These are phyloP conservation scores for Staphylotrichum longicolle DNA, from an alignment of 495 filamentous ascomycete genomes.

Conservation along the genomic window DNA sequence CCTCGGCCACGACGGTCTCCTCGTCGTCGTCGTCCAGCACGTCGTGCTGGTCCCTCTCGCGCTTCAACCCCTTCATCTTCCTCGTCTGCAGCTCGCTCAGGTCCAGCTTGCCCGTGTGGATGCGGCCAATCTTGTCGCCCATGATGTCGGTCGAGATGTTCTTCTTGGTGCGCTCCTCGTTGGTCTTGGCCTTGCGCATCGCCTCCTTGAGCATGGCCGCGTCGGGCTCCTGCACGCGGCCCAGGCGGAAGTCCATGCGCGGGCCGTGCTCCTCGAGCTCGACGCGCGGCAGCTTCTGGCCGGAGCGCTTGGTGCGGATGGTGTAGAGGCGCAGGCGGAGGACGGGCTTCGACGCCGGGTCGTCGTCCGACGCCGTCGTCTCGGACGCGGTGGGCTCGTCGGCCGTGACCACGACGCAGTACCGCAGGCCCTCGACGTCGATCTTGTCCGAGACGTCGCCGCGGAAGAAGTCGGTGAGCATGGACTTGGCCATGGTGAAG, in stretches of 20 bases:
- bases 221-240: conserved; percentile 75
- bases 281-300: conserved; percentile 81
- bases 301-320: conserved; percentile 79
- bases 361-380: conserved; percentile 36
- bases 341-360: conserved; percentile 58
- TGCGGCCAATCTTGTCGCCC: conserved; percentile 92
- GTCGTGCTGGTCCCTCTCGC: conserved; percentile 55
- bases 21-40: conserved; percentile 24
- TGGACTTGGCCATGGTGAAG: conserved; percentile 79
- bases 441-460: conserved; percentile 65
- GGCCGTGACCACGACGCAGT: conserved; percentile 75
- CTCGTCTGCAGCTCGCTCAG: conserved; percentile 82
- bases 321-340: conserved; percentile 83
- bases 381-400: conserved; percentile 56
- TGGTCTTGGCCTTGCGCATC: conserved; percentile 73
- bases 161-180: conserved; percentile 85
- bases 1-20: conserved; percentile 17
- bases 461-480: conserved; percentile 89
- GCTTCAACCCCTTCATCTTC: conserved; percentile 99
- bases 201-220: conserved; percentile 80
- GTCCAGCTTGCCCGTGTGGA: conserved; percentile 91
- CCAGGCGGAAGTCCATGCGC: conserved; percentile 87
- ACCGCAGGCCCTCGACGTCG: conserved; percentile 92
- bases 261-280: conserved; percentile 96
- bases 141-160: conserved; percentile 87